These are phyloP conservation scores for Ophiostoma sp. DNA, from an alignment of 2,329 filamentous ascomycete species.

Conservation along the genomic window DNA sequence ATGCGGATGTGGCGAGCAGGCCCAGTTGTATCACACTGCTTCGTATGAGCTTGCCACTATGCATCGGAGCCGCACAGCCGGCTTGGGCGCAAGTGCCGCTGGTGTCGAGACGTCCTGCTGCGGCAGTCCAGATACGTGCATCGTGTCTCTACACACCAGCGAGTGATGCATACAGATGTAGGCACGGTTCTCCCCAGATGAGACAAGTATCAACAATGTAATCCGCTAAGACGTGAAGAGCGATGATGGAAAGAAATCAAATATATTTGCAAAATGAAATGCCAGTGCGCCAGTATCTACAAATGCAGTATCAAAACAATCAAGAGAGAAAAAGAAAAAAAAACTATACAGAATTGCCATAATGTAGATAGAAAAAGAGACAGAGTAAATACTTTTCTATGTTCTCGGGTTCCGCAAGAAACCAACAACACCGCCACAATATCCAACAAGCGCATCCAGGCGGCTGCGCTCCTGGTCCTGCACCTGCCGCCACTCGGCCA, in stretches of 20 bases:
- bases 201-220: too few species aligned
- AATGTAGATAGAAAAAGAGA: not conserved
- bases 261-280: not conserved
- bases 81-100: not conserved
- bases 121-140: too few species aligned
- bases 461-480: constrained; percentile 67
- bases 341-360: not conserved
- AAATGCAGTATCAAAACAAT: not conserved
- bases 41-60: not conserved
- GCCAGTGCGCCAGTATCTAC: constrained; percentile 5
- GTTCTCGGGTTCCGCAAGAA: constrained; percentile 65
- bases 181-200: too few species aligned
- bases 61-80: not conserved
- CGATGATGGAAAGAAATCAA: not conserved
- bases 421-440: constrained; percentile 77
- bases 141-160: not conserved
- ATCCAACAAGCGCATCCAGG: constrained; percentile 73
- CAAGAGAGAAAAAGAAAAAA: not conserved
- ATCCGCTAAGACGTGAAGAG: too few species aligned
- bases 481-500: constrained; percentile 65
- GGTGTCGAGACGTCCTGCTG: too few species aligned
- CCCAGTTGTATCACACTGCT: not conserved
- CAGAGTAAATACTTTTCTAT: constrained; percentile 29
- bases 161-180: not conserved
- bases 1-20: not conserved